Percentiles rank a stretch among this genome's conserved stretches.
Evolutionary conservation across 1,284 basidiomycete genomes (phyloP).

Genomic region (Cutaneotrichosporon daszewskae): DNA sequence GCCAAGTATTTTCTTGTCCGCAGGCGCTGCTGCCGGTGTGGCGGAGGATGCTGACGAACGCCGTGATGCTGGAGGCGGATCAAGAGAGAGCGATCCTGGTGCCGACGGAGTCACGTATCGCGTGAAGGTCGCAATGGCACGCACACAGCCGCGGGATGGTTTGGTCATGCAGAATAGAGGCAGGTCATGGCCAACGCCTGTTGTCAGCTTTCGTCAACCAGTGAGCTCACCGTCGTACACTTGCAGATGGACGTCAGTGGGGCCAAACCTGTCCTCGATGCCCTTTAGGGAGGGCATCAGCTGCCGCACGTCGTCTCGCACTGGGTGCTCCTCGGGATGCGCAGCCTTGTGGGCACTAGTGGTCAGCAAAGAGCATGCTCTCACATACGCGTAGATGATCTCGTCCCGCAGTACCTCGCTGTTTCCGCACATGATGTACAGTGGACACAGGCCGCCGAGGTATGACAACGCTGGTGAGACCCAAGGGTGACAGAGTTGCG

Average conservation of each 20-base stretch:
- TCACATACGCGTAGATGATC: constrained; percentile 67
- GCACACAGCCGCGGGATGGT: constrained; percentile 48
- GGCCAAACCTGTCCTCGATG: constrained; percentile 59
- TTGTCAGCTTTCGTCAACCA: not conserved
- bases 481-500: constrained; percentile 73
- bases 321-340: constrained; percentile 66
- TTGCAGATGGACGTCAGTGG: constrained; percentile 89
- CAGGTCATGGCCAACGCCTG: constrained; percentile 54
- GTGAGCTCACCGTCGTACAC: constrained; percentile 50
- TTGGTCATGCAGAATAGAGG: constrained; percentile 79
- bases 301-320: constrained; percentile 57
- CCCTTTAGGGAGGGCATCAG: constrained; percentile 63
- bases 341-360: constrained; percentile 86
- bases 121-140: constrained; percentile 47
- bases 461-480: constrained; percentile 78
- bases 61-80: too few species aligned
- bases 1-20: too few species aligned
- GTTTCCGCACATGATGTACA: constrained; percentile 80
- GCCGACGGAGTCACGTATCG: constrained; percentile 48
- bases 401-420: constrained; percentile 91
- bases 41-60: too few species aligned
- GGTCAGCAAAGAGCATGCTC: not conserved
- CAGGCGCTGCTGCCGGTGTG: too few species aligned
- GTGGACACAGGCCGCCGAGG: constrained; percentile 82
- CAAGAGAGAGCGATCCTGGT: too few species aligned